Percentiles rank a stretch among this genome's conserved stretches.
Conservation (phyloP, 2,329 filamentous ascomycete genomes). For the Diaporthe australafricana region DNA sequence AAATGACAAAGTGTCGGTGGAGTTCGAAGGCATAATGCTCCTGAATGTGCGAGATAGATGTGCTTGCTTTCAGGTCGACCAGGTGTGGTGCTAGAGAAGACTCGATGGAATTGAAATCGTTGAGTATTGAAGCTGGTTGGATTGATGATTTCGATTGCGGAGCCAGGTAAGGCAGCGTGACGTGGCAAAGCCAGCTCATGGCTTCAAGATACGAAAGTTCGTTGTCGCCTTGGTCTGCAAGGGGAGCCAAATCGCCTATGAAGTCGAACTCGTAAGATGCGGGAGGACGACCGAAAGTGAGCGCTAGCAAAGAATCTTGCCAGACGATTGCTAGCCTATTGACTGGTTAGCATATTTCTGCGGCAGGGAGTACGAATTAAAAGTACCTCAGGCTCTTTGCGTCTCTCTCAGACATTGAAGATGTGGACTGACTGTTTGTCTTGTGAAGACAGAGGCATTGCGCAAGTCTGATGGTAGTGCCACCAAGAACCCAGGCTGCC, state of each 20-base stretch:
- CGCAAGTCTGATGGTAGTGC: slow-evolving; percentile 33
- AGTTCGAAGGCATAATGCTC: slow-evolving; percentile 34
- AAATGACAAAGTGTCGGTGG: slow-evolving; percentile 33
- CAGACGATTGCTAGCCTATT: slow-evolving; percentile 30
- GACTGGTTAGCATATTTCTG: not conserved
- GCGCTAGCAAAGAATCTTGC: slow-evolving; percentile 31
- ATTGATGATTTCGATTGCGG: not conserved
- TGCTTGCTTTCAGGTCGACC: not conserved
- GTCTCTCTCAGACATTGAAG: not conserved
- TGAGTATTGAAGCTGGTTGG: not conserved
- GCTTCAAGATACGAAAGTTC: slow-evolving; percentile 21
- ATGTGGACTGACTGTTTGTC: not conserved
- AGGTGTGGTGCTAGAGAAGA: slow-evolving; percentile 10
- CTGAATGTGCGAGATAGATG: slow-evolving; percentile 28
- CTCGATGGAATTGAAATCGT: slow-evolving; percentile 20
- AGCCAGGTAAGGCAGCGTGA: slow-evolving; percentile 18
- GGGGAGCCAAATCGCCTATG: slow-evolving; percentile 10
- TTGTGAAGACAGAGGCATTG: slow-evolving; percentile 28
- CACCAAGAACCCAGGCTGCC: slow-evolving; percentile 36
- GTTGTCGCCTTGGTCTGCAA: not conserved
- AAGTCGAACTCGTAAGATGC: slow-evolving; percentile 35
- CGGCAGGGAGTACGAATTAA: too few relatives aligned
- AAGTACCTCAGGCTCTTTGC: slow-evolving; percentile 8
- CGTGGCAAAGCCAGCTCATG: slow-evolving; percentile 35
- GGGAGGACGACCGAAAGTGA: slow-evolving; percentile 31